A percentile compares a stretch with the other conserved stretches of the same genome.
Evolutionary conservation across 2,329 filamentous ascomycete species (phyloP).

Genomic region (Hypomyces rosellus): DNA sequence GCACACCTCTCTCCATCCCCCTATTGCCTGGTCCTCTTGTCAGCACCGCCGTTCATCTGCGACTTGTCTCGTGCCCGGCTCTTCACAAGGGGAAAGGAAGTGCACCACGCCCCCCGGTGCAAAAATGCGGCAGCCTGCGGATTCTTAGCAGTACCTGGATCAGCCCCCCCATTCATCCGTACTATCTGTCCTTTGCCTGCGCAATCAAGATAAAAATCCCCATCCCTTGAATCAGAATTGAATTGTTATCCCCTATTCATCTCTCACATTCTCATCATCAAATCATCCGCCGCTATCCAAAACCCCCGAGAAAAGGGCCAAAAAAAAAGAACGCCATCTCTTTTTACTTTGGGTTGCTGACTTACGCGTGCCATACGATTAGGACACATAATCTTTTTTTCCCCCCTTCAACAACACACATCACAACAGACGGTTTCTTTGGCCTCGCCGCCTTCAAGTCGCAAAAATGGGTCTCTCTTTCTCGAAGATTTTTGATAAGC

Average conservation of each 20-base stretch:
- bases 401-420: slow-evolving; percentile 15
- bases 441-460: slow-evolving; percentile 34
- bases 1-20: not conserved
- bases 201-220: slow-evolving; percentile 12
- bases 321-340: slow-evolving; percentile 18
- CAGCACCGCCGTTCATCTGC: no score
- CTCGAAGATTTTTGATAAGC: slow-evolving; percentile 91
- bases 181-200: slow-evolving; percentile 20
- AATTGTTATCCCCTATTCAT: not conserved
- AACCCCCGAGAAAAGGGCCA: not conserved
- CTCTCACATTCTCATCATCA: slow-evolving; percentile 6
- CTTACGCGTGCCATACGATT: slow-evolving; percentile 25
- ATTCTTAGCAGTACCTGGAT: not conserved
- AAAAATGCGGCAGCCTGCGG: slow-evolving; percentile 13
- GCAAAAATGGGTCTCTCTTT: slow-evolving; percentile 95
- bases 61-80: no score
- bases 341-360: slow-evolving; percentile 13
- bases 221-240: slow-evolving; percentile 4
- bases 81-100: no score
- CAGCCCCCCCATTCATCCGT: slow-evolving; percentile 7
- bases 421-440: not conserved
- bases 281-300: slow-evolving; percentile 3
- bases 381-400: slow-evolving; percentile 21
- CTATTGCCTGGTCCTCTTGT: not conserved
- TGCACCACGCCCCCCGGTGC: not conserved